phyloP scores from a whole-genome alignment of 2,329 filamentous ascomycete genomes.

The Scorias spongiosa region DNA sequence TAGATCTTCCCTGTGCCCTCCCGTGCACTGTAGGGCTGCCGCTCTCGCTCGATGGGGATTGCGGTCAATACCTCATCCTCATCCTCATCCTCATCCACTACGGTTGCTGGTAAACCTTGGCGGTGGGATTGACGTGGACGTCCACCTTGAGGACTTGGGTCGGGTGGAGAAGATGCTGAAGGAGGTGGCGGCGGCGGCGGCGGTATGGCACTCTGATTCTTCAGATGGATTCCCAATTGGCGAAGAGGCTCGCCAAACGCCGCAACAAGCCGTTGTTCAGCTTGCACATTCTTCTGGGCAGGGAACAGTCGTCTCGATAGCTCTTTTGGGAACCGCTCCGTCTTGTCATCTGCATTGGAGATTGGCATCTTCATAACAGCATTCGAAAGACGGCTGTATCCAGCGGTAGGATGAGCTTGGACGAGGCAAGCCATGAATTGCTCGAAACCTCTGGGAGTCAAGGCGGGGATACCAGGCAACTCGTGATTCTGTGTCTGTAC shows the following conservation, averaged over 20 bases:
- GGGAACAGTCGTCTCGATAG: conserved; percentile 62
- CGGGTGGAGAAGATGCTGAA: conserved; percentile 9
- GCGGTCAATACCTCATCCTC: conserved; percentile 25
- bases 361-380: conserved; percentile 59
- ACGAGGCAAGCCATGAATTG: conserved; percentile 59
- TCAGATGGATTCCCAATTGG: conserved; percentile 29
- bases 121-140: conserved; percentile 28
- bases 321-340: conserved; percentile 64
- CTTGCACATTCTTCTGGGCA: conserved; percentile 36
- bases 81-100: conserved; percentile 19
- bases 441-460: conserved; percentile 33
- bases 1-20: conserved; percentile 45
- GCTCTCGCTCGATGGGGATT: conserved; percentile 47
- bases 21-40: conserved; percentile 47
- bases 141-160: conserved; percentile 18
- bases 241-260: conserved; percentile 25
- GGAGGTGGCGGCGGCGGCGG: conserved; percentile 20
- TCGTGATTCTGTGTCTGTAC: conserved; percentile 28
- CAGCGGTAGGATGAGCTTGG: conserved; percentile 59
- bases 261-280: conserved; percentile 45
- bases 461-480: conserved; percentile 27
- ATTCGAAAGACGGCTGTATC: conserved; percentile 53
- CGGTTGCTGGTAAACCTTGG: conserved; percentile 7
- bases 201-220: conserved; percentile 19
- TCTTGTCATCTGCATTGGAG: conserved; percentile 45